Base-by-base conservation (phyloP, 2,329 filamentous ascomycete species). In the Fusarium bulbicola region DNA sequence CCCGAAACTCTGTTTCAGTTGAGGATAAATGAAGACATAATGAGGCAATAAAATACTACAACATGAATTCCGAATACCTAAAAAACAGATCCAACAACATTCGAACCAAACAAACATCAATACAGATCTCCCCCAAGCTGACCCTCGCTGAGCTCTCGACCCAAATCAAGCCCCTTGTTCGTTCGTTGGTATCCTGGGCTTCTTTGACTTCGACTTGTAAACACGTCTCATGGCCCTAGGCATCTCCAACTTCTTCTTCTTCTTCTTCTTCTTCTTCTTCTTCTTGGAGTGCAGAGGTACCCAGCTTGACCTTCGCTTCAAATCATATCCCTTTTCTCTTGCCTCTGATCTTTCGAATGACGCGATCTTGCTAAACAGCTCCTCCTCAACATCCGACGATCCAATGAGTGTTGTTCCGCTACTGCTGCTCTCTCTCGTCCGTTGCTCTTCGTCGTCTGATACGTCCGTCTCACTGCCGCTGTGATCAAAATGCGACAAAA, bases 251-350 rank as follows among this genome's bases (percentile, higher is more conserved):
- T 20, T 75, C 59, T 52, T 68, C 16, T 59, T 75, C 21, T 20
- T 75, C 16, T n/a, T 56, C 59, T 54, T 65, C 18, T 59, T 75
- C 16, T 59, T 75, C 21, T 20, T 75, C 16, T n/a, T 56, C 59
- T 54, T 65, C 18, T 59, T 75, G 8, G 40, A 20, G 5, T 46
- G 18, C 34, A 26, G 16, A 28, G 34, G 18, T 20, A 24, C n/a
- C 63, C 49, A 70, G 14, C 45, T 63, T 36, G 45, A 50, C 40
- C 66, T 74, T 40, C 72, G 54, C 60, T 76, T 74, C 59, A 72
- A 53, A 43, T 24, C n/a, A n/a, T 42, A 53, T 36, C 14, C 28
- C 24, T 42, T 46, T 24, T 15, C 24, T n/a, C n/a, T 46, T 26
- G 32, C n/a, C 28, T 59, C 43, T 13, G 12, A 46, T 21, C 15